phyloP scores from a whole-genome alignment of 164 flowering plant genomes.

The Piper betle region DNA sequence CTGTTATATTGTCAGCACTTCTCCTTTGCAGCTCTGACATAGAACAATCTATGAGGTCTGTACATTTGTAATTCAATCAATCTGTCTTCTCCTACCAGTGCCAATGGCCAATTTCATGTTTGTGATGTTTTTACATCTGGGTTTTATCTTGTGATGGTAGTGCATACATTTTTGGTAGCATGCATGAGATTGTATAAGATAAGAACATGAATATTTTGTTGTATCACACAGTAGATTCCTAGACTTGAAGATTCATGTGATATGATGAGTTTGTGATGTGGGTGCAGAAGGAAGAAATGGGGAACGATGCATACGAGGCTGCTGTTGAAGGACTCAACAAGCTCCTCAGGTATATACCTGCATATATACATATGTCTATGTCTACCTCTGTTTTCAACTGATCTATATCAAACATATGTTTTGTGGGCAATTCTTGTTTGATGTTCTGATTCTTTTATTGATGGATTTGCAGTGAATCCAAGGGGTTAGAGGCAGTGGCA shows the following conservation, averaged over 20 bases:
- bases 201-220: too few species aligned
- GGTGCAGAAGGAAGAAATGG: slow-evolving; percentile 29
- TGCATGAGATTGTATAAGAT: too few species aligned
- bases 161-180: too few species aligned
- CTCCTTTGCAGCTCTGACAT: too few species aligned
- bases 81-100: too few species aligned
- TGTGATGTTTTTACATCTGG: too few species aligned
- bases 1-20: too few species aligned
- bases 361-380: not conserved
- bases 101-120: too few species aligned
- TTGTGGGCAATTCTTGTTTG: not conserved
- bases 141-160: too few species aligned
- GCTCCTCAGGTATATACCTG: slow-evolving; percentile 26
- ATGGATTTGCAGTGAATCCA: slow-evolving; percentile 38
- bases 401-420: not conserved
- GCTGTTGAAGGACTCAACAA: slow-evolving; percentile 55
- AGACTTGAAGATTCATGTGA: not conserved
- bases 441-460: not conserved
- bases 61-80: too few species aligned
- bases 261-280: not conserved
- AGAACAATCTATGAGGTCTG: too few species aligned
- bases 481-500: slow-evolving; percentile 41
- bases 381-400: not conserved
- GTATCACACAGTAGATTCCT: too few species aligned
- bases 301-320: slow-evolving; percentile 18